phyloP scores from a whole-genome alignment of 352 stramenopile species.

The Phytophthora pistaciae region DNA sequence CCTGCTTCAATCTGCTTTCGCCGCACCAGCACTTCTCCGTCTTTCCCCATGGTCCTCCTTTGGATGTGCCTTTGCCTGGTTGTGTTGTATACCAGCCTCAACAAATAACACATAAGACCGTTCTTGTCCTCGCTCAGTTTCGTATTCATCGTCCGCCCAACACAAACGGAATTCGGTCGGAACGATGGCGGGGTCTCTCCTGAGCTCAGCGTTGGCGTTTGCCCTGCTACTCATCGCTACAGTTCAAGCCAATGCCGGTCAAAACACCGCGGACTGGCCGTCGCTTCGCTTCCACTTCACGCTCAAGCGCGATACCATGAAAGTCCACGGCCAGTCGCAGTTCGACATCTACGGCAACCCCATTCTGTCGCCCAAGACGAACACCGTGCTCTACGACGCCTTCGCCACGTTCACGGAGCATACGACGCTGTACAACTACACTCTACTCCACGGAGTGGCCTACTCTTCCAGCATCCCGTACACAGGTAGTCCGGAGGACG shows the following conservation, averaged over 20 bases:
- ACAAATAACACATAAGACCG: neutral
- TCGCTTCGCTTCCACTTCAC: conserved; percentile 40
- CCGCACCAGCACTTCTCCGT: conserved; percentile 12
- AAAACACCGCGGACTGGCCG: conserved; percentile 17
- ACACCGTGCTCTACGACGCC: conserved; percentile 34
- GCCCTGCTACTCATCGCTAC: neutral
- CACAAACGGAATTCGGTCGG: neutral
- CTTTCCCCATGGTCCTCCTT: conserved; percentile 13
- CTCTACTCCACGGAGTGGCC: conserved; percentile 28
- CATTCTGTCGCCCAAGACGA: conserved; percentile 4
- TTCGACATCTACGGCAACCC: conserved; percentile 42
- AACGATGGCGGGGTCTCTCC: neutral
- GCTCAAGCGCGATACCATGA: conserved; percentile 40
- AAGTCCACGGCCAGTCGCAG: conserved; percentile 24
- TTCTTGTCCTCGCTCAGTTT: conserved; percentile 7
- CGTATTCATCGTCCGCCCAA: neutral
- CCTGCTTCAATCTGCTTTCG: conserved; percentile 28
- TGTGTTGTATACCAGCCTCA: conserved; percentile 15
- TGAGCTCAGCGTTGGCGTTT: neutral
- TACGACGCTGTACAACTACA: conserved; percentile 30
- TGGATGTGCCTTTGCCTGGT: conserved; percentile 19
- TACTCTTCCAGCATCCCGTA: conserved; percentile 21
- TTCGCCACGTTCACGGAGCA: conserved; percentile 31
- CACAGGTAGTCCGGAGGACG: conserved; percentile 5
- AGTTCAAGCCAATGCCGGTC: neutral